phyloP scores from a whole-genome alignment of 2,329 filamentous ascomycete genomes.

The Ophiocordyceps robertsii region DNA sequence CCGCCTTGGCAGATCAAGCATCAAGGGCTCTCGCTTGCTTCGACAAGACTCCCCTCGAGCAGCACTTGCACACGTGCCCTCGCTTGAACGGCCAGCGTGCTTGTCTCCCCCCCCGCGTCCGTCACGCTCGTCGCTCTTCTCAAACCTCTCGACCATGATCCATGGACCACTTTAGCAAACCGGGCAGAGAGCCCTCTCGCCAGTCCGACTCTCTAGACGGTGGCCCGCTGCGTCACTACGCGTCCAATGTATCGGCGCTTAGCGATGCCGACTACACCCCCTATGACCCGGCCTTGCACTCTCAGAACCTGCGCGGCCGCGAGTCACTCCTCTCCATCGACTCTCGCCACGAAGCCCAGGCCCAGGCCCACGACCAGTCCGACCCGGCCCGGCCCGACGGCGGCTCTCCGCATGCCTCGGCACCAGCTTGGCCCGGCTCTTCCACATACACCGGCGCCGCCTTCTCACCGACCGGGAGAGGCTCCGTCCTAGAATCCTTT shows the following conservation, averaged over 20 bases:
- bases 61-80: no score
- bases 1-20: no score
- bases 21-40: no score
- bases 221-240: slow-evolving; percentile 14
- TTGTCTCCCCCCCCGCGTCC: no score
- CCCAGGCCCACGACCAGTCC: not conserved
- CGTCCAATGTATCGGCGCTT: slow-evolving; percentile 21
- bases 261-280: slow-evolving; percentile 13
- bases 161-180: not conserved
- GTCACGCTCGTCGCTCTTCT: not conserved
- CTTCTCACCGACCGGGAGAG: not conserved
- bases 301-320: slow-evolving; percentile 15
- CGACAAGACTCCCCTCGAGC: no score
- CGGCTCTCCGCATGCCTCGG: not conserved
- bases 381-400: not conserved
- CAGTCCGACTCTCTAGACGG: not conserved
- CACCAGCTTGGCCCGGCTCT: slow-evolving; percentile 3
- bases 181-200: not conserved
- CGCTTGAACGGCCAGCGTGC: no score
- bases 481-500: not conserved
- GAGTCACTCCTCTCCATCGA: slow-evolving; percentile 8
- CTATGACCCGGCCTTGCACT: slow-evolving; percentile 10
- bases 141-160: not conserved
- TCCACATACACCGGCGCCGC: slow-evolving; percentile 10
- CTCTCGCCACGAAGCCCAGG: slow-evolving; percentile 2